These are phyloP conservation scores for Litsea cubeba DNA, from an alignment of 164 flowering plant genomes.

Conservation along the genomic window DNA sequence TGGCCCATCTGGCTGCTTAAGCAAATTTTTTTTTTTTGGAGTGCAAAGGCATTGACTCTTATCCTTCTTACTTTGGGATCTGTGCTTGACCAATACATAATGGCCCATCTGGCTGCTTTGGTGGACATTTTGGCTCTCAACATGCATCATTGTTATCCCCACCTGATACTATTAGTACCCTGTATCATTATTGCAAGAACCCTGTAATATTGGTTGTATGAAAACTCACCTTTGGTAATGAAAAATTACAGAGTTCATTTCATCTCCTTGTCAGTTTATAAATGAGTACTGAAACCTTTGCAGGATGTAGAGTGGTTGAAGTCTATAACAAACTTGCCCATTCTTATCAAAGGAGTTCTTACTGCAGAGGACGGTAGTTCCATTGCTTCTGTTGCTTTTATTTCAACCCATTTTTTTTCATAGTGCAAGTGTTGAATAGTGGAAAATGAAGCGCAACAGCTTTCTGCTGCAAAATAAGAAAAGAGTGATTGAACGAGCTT, in stretches of 20 bases:
- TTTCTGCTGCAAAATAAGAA: constrained; percentile 3
- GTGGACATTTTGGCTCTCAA: background rate
- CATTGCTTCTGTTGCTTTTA: background rate
- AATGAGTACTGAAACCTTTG: background rate
- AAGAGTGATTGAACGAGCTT: background rate
- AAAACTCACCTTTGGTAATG: background rate
- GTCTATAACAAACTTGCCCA: constrained; percentile 76
- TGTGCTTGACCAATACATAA: background rate
- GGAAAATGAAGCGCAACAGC: constrained; percentile 46
- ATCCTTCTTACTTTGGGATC: too few relatives aligned
- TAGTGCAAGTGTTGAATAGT: constrained; percentile 31
- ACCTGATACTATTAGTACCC: background rate
- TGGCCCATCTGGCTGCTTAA: too few relatives aligned
- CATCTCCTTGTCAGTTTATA: constrained; percentile 42
- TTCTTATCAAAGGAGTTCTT: constrained; percentile 75
- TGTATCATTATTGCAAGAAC: background rate
- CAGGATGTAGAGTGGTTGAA: constrained; percentile 80
- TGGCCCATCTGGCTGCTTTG: background rate
- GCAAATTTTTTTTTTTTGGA: too few relatives aligned
- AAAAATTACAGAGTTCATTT: constrained; percentile 13
- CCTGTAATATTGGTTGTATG: background rate
- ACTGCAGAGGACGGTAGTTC: constrained; percentile 75
- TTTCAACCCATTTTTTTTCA: background rate
- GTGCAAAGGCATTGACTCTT: too few relatives aligned
- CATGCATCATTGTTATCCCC: background rate